A percentile compares a stretch with the other conserved stretches of the same genome.
Conservation (phyloP, 2,329 filamentous ascomycete genomes). For the Daldinia eschscholtzii region DNA sequence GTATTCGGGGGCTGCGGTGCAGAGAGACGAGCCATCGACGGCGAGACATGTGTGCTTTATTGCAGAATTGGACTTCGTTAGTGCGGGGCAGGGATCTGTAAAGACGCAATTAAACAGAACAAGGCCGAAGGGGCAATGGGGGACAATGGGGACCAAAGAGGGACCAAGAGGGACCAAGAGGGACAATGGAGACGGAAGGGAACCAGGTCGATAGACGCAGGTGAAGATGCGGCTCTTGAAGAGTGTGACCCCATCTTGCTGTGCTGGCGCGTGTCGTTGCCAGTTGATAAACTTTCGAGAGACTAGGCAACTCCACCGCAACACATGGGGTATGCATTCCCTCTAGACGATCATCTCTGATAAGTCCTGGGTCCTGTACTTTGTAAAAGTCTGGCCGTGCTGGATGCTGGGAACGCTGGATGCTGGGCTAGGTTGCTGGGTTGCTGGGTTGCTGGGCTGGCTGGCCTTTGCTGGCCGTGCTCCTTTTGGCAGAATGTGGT, state of each 20-base stretch:
- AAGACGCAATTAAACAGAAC: conserved; percentile 55
- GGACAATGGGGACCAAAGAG: conserved; percentile 6
- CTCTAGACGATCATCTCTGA: conserved; percentile 63
- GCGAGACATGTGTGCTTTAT: conserved; percentile 76
- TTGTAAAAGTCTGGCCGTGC: conserved; percentile 51
- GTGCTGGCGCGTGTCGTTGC: conserved; percentile 89
- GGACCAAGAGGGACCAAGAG: conserved; percentile 5
- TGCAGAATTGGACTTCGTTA: conserved; percentile 64
- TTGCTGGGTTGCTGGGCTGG: not conserved
- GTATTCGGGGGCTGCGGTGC: conserved; percentile 63
- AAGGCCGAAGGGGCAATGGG: conserved; percentile 46
- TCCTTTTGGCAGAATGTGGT: conserved; percentile 51
- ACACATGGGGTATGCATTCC: conserved; percentile 65
- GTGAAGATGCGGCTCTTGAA: conserved; percentile 75
- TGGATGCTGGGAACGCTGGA: conserved; percentile 25
- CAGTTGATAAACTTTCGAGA: conserved; percentile 79
- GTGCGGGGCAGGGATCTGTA: conserved; percentile 65
- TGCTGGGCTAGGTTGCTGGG: not conserved
- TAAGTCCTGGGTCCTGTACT: conserved; percentile 52
- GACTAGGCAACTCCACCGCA: conserved; percentile 73
- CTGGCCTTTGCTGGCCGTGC: conserved; percentile 40
- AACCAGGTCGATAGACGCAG: conserved; percentile 68
- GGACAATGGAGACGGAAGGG: conserved; percentile 48
- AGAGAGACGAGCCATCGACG: conserved; percentile 66
- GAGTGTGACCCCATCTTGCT: conserved; percentile 81